A percentile compares a stretch with the other conserved stretches of the same genome.
phyloP scores from a whole-genome alignment of 2,329 filamentous ascomycete genomes.

The Aspergillus novoparasiticus region DNA sequence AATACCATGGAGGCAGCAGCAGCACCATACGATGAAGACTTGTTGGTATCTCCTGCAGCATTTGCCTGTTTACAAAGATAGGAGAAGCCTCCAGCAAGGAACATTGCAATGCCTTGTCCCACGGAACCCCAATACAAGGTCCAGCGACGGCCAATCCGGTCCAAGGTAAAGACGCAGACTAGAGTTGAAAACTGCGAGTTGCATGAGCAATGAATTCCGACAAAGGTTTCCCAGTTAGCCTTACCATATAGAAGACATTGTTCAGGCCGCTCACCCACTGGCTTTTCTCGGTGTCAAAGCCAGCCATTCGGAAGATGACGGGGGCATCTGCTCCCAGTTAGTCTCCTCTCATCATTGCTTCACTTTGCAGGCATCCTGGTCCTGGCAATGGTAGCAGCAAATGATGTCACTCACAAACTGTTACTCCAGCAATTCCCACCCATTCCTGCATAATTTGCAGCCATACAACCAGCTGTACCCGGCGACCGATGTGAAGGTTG shows the following conservation, averaged over 20 bases:
- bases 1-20: constrained; percentile 73
- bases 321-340: constrained; percentile 40
- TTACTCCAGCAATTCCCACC: constrained; percentile 71
- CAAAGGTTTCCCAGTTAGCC: constrained; percentile 10
- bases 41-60: constrained; percentile 47
- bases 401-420: constrained; percentile 50
- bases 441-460: constrained; percentile 72
- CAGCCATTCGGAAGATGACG: constrained; percentile 67
- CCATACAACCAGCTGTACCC: constrained; percentile 72
- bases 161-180: constrained; percentile 70
- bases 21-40: constrained; percentile 58
- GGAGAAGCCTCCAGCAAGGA: constrained; percentile 65
- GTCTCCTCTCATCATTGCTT: neutral
- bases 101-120: constrained; percentile 68
- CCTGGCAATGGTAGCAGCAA: neutral
- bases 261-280: constrained; percentile 65
- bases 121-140: constrained; percentile 70
- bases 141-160: constrained; percentile 69
- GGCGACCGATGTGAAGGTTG: constrained; percentile 66
- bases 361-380: too few species aligned
- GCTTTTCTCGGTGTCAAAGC: constrained; percentile 62
- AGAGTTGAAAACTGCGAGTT: constrained; percentile 63
- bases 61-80: constrained; percentile 55
- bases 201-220: neutral
- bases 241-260: constrained; percentile 59